Base-by-base conservation (phyloP, 2,329 filamentous ascomycete genomes). In the Ceratocystis variospora region DNA sequence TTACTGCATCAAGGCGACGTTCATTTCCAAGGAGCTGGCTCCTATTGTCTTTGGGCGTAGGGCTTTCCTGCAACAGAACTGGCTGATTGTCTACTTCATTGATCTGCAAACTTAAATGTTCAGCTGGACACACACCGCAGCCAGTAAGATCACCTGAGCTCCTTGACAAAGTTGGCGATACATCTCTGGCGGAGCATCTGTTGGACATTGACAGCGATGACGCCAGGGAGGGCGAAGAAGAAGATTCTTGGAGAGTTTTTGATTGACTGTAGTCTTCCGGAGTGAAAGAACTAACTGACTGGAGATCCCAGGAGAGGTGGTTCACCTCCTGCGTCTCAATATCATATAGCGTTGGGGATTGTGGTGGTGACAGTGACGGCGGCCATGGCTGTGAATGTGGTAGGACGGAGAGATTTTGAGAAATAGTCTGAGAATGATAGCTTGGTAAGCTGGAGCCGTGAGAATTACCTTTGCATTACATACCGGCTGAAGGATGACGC, bases 231-330 rank as follows among this genome's bases (percentile, higher is more conserved):
- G 33, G 48, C 8, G n/a, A n/a, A 10, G 46, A 25, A 5, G 25
- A 33, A 12, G 62, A 25, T 10, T 37, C 17, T 6, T 25, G 25
- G 4, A 57, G 25, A 31, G 10, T 15, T 8, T 31, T 28, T 0
- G 53, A 50, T 2, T 63, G 63, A 0, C 48, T 53, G 28, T 68
- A 68, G 22, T 68, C 66, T 19, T 68, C 66, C 3, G 66, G 66
- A 3, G 66, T 68, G 59, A 68, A 68, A 19, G 66, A 68, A 37
- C 61, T 62, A 48, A 57, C 53, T 1, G 66, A 68, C 10, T 44
- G 46, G 10, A 55, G 55, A 19, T 68, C 66, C 66, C 66, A 68
- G 19, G 22, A 17, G 8, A 41, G 15, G 37, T 41, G 37, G 10
- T 41, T 12, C 10, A 41, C 46, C 57, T 19, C 62, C 59, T 37